These are phyloP conservation scores for Xylariaceae sp. DNA, from an alignment of 2,329 filamentous ascomycete genomes.

Conservation along the genomic window DNA sequence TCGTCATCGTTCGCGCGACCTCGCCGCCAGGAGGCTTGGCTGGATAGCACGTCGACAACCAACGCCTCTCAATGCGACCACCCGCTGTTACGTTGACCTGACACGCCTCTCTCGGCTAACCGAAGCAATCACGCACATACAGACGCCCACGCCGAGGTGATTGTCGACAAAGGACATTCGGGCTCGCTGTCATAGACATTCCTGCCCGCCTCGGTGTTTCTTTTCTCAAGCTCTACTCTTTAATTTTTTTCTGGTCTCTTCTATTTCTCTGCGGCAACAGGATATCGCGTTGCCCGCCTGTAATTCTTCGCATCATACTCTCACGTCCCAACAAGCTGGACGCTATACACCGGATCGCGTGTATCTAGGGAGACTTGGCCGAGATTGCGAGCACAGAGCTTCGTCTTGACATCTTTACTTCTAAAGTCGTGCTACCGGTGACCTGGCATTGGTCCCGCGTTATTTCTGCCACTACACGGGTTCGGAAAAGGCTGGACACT, in stretches of 20 bases:
- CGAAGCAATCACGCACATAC: conserved; percentile 10
- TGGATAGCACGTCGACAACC: background rate
- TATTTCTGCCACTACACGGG: conserved; percentile 24
- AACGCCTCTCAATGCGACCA: conserved; percentile 8
- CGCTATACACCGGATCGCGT: conserved; percentile 15
- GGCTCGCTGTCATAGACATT: conserved; percentile 10
- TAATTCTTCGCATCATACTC: conserved; percentile 25
- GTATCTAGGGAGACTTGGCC: conserved; percentile 20
- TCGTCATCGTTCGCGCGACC: background rate
- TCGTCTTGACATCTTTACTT: conserved; percentile 47
- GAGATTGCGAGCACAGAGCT: conserved; percentile 60
- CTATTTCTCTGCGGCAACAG: conserved; percentile 18
- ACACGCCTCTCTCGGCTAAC: conserved; percentile 19
- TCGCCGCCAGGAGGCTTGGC: background rate
- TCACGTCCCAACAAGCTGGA: conserved; percentile 8
- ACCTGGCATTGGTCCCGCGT: conserved; percentile 12
- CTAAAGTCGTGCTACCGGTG: conserved; percentile 8
- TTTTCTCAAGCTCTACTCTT: background rate
- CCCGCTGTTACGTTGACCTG: conserved; percentile 7
- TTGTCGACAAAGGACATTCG: conserved; percentile 13
- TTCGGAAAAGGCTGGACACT: conserved; percentile 16
- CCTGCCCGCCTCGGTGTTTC: conserved; percentile 10
- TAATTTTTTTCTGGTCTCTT: background rate
- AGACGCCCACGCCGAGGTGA: conserved; percentile 11
- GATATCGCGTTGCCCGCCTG: conserved; percentile 16